Base-by-base conservation (phyloP, 2,329 filamentous ascomycete genomes). In the Penicillium sp. region DNA sequence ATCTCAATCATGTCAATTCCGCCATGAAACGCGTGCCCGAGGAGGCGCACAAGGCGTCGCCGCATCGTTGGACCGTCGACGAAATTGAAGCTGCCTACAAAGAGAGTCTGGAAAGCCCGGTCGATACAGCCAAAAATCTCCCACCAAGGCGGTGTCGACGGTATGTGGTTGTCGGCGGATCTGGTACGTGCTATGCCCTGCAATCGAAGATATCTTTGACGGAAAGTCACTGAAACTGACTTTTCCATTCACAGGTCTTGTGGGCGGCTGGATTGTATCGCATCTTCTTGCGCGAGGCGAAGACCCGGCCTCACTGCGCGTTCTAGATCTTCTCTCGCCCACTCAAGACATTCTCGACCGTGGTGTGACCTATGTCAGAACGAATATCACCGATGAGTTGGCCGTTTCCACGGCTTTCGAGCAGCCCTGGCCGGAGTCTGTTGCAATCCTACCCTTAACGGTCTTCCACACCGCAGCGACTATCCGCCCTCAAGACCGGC, bases 401-500 rank as follows among this genome's bases (percentile, higher is more conserved):
- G 73, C 72, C 2, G 75, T 78, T 0, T 52, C 64, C 6, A 67
- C 65, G 0, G 78, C 78, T 13, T 81, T 82, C 48, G 60, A 66
- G 5, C 65, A 67, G 20, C 68, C 74, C 4, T 82, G 80, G 80
- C 66, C 72, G 2, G 42, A 62, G 2, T 61, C 63, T 1, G 67
- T 73, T 4, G 67, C 73, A 4, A 41, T 63, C 4, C 67, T 76
- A 3, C 78, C 79, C 1, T 64, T 82, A 23, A 81, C 79, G 1
- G 79, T 82, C 12, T 81, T 79, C 58, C 80, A 82, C 65, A 81
- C 76, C 0, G 80, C 79, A 2, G 80, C 79, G 1, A 69, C 75
- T 4, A 81, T 82, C 50, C 69, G 78, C 9, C 73, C 77, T 0
- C 72, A 69, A 13, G 79, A 82, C 47, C 74, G 79, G 6, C 69